These are phyloP conservation scores for Malus hybrid DNA, from an alignment of 331 rosid species.

Conservation along the genomic window DNA sequence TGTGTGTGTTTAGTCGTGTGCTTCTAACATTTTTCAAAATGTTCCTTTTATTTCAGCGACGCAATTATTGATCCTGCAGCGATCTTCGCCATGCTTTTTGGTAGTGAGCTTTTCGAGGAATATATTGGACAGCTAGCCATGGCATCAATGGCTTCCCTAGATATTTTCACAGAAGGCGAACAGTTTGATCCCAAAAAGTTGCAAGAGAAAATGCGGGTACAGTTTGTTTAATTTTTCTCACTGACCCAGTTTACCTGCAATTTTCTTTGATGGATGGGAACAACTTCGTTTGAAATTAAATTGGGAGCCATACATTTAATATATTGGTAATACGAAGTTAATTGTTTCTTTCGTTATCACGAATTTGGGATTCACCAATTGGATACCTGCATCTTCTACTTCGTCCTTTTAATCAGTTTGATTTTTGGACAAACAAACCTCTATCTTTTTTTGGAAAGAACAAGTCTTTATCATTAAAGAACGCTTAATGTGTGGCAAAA, in stretches of 20 bases:
- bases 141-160: slow-evolving; percentile 98
- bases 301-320: not conserved
- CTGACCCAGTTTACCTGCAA: not conserved
- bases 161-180: slow-evolving; percentile 80
- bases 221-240: not conserved
- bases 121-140: slow-evolving; percentile 94
- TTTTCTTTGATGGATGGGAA: slow-evolving; percentile 2
- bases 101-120: slow-evolving; percentile 98
- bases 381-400: not conserved
- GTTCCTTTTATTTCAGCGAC: slow-evolving; percentile 48
- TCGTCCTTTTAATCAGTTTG: slow-evolving; percentile 2
- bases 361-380: not conserved
- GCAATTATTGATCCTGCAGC: slow-evolving; percentile 98
- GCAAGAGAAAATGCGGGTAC: slow-evolving; percentile 95
- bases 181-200: slow-evolving; percentile 76
- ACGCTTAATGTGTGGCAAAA: not conserved
- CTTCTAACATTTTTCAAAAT: slow-evolving; percentile 14
- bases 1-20: not conserved
- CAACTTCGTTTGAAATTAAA: not conserved
- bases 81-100: slow-evolving; percentile 97
- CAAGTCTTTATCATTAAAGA: not conserved
- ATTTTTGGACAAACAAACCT: too few relatives aligned
- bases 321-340: not conserved
- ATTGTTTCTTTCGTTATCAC: not conserved
- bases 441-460: not conserved